These are phyloP conservation scores for Nannochloropsis salina DNA, from an alignment of 108 stramenopile genomes.

Conservation along the genomic window DNA sequence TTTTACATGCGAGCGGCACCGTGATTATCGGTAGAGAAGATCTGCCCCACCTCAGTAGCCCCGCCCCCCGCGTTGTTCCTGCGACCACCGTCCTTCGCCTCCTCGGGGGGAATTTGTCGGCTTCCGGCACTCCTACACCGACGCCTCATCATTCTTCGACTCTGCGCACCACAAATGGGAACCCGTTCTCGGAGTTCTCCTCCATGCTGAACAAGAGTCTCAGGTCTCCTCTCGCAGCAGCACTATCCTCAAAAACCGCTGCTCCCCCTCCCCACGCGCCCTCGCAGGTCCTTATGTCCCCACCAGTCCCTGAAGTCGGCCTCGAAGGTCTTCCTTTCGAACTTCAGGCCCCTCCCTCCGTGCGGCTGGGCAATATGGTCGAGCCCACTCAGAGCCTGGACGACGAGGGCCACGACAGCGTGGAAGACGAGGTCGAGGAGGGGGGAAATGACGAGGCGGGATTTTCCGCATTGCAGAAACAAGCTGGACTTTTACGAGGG, in stretches of 20 bases:
- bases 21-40: not conserved
- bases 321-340: too few relatives aligned
- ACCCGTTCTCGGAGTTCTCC: too few relatives aligned
- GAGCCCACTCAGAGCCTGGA: too few relatives aligned
- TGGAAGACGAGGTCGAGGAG: not conserved
- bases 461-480: not conserved
- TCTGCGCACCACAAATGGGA: not conserved
- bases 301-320: too few relatives aligned
- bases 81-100: not conserved
- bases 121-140: not conserved
- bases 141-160: not conserved
- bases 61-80: not conserved
- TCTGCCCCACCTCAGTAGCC: conserved; percentile 16
- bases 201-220: too few relatives aligned
- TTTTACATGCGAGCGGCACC: not conserved
- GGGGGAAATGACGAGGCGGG: not conserved
- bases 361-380: too few relatives aligned
- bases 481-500: not conserved
- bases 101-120: not conserved
- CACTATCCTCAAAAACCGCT: too few relatives aligned
- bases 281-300: too few relatives aligned
- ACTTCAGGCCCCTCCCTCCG: too few relatives aligned
- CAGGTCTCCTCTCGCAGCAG: too few relatives aligned
- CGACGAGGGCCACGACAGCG: too few relatives aligned
- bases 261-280: too few relatives aligned